phyloP scores from a whole-genome alignment of 208 protist genomes.

The Tritrichomonas foetus region DNA sequence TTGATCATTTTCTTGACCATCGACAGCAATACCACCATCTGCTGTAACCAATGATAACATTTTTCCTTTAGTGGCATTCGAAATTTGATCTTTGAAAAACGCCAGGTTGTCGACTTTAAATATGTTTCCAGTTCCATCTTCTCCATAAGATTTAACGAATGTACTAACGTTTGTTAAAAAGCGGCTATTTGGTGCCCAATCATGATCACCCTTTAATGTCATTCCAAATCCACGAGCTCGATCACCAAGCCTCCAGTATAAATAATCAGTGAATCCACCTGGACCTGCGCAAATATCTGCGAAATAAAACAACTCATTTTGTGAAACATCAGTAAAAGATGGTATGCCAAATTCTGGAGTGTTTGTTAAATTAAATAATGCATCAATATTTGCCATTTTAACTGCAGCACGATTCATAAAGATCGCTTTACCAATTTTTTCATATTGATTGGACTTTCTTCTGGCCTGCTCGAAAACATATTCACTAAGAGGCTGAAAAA shows the following conservation, averaged over 20 bases:
- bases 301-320: not conserved
- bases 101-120: not conserved
- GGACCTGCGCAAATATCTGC: constrained; percentile 44
- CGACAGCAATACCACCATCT: constrained; percentile 34
- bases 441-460: constrained; percentile 18
- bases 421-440: constrained; percentile 15
- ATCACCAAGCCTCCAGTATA: not conserved
- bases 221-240: not conserved
- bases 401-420: constrained; percentile 20
- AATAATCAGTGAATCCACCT: constrained; percentile 42
- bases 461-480: not conserved
- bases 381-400: constrained; percentile 34
- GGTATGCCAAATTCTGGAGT: not conserved
- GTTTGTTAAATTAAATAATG: constrained; percentile 15
- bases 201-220: not conserved
- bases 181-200: not conserved
- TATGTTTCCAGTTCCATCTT: constrained; percentile 15
- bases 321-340: not conserved
- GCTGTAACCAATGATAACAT: not conserved
- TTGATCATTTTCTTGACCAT: constrained; percentile 39
- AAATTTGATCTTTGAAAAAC: not conserved
- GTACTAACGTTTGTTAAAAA: not conserved
- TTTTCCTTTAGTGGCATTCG: not conserved
- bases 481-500: not conserved
- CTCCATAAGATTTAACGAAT: not conserved